A percentile compares a stretch with the other conserved stretches of the same genome.
Conservation (phyloP, 495 filamentous ascomycete species). For the Talaromyces proteolyticus region DNA sequence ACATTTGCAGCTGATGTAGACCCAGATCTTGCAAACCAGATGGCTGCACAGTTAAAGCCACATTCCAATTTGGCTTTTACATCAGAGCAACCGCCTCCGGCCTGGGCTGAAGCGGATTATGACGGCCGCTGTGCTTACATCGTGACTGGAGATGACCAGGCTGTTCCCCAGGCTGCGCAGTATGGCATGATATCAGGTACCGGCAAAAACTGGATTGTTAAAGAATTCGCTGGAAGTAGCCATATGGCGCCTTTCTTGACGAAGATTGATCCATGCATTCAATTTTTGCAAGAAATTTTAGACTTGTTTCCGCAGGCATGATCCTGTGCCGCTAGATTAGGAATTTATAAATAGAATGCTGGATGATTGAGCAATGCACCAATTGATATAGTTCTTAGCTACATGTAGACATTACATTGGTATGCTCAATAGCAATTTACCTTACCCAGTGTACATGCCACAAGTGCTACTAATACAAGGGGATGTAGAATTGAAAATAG, state of each 20-base stretch:
- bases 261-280: not conserved
- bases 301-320: not conserved
- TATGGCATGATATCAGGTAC: slow-evolving; percentile 18
- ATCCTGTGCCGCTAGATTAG: too few species aligned
- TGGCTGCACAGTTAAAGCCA: slow-evolving; percentile 13
- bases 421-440: too few species aligned
- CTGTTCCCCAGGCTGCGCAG: slow-evolving; percentile 19
- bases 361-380: too few species aligned
- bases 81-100: slow-evolving; percentile 18
- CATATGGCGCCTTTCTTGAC: slow-evolving; percentile 20
- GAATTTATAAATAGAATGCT: too few species aligned
- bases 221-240: slow-evolving; percentile 14
- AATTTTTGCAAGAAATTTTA: slow-evolving; percentile 2
- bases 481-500: too few species aligned
- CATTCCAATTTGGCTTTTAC: slow-evolving; percentile 20
- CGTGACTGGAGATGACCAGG: slow-evolving; percentile 16
- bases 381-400: too few species aligned
- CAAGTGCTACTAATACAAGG: too few species aligned
- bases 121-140: slow-evolving; percentile 14
- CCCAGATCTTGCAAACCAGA: not conserved
- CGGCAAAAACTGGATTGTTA: slow-evolving; percentile 15
- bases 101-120: slow-evolving; percentile 16
- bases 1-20: slow-evolving; percentile 23
- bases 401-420: too few species aligned
- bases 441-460: too few species aligned